These are phyloP conservation scores for Cylindrotheca fusiformis DNA, from an alignment of 108 stramenopile genomes.

Conservation along the genomic window DNA sequence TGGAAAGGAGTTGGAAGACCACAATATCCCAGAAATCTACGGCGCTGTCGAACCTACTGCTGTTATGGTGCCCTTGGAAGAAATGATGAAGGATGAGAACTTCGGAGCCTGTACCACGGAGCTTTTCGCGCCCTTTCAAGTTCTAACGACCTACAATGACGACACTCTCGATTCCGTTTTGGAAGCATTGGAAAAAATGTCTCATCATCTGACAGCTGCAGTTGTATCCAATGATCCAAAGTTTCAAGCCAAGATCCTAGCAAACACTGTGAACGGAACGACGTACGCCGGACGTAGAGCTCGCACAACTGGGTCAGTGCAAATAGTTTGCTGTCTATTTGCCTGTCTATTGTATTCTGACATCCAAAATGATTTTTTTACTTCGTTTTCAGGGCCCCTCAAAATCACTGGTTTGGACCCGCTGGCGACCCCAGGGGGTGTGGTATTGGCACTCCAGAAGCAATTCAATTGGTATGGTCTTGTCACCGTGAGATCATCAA, in stretches of 20 bases:
- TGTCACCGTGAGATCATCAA: conserved; percentile 97
- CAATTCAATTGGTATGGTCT: conserved; percentile 96
- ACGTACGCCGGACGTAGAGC: conserved; percentile 95
- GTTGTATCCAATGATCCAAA: conserved; percentile 91
- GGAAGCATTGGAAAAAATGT: conserved; percentile 90
- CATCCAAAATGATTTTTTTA: not conserved
- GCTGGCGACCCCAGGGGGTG: conserved; percentile 90
- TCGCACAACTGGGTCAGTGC: conserved; percentile 84
- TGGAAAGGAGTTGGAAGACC: conserved; percentile 80
- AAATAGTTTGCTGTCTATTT: not conserved
- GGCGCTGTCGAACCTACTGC: conserved; percentile 98
- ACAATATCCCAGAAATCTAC: conserved; percentile 88
- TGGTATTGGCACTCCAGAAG: conserved; percentile 97
- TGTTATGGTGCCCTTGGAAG: conserved; percentile 90
- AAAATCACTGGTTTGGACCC: conserved; percentile 99
- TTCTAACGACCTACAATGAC: conserved; percentile 88
- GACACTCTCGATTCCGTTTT: conserved; percentile 73
- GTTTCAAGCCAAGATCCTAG: conserved; percentile 85
- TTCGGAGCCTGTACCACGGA: conserved; percentile 85
- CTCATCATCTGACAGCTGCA: conserved; percentile 96
- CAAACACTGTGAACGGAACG: conserved; percentile 96
- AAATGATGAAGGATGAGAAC: conserved; percentile 85
- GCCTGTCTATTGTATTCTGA: not conserved
- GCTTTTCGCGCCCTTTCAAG: conserved; percentile 97
- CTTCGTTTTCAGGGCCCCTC: conserved; percentile 77